phyloP scores from a whole-genome alignment of 768 basidiomycete genomes.

The Lactarius trivialis region DNA sequence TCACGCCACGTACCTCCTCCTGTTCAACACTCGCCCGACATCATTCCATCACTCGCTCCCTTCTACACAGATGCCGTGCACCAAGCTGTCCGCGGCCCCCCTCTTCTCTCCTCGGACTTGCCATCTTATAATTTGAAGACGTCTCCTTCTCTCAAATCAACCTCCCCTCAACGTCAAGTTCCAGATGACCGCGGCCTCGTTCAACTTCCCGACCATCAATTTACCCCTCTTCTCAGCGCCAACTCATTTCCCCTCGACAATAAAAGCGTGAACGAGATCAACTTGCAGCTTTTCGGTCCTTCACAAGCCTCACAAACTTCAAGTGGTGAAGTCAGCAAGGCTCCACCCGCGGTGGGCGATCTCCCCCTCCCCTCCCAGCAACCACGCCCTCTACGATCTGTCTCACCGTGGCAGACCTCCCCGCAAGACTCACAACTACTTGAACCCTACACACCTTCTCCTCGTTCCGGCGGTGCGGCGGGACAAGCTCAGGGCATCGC shows the following conservation, averaged over 20 bases:
- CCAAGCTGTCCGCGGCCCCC: constrained; percentile 10
- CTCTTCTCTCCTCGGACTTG: not conserved
- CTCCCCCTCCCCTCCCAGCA: not conserved
- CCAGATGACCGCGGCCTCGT: constrained; percentile 7
- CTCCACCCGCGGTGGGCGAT: not conserved
- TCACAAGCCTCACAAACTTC: constrained; percentile 22
- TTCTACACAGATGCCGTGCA: constrained; percentile 16
- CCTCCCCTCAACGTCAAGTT: not conserved
- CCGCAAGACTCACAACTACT: constrained; percentile 2
- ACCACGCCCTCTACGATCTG: constrained; percentile 2
- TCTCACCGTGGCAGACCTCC: not conserved
- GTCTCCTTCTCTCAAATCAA: not conserved
- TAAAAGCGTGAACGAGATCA: constrained; percentile 11
- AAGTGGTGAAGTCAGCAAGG: constrained; percentile 5
- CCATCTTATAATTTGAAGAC: constrained; percentile 1
- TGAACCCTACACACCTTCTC: constrained; percentile 2
- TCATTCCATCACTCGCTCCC: constrained; percentile 1
- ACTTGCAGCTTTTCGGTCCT: constrained; percentile 6
- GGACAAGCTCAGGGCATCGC: constrained; percentile 1
- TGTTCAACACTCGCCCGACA: not conserved
- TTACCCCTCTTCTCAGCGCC: not conserved
- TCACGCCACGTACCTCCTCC: constrained; percentile 16
- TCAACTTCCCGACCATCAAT: not conserved
- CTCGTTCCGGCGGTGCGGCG: not conserved
- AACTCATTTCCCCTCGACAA: constrained; percentile 8